phyloP scores from a whole-genome alignment of 148 eudicot species.

The Chenopodium formosanum region DNA sequence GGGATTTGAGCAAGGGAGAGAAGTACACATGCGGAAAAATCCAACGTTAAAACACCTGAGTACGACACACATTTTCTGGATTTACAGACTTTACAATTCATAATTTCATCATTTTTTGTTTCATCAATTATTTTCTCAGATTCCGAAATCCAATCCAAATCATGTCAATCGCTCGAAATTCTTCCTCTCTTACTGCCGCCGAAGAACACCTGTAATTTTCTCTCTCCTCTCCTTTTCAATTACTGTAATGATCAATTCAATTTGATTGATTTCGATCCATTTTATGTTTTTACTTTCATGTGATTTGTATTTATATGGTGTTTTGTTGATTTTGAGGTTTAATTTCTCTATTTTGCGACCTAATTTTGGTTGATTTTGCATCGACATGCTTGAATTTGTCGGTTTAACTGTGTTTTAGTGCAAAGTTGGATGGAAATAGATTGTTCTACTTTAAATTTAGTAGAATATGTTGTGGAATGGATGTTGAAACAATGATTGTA shows the following conservation, averaged over 20 bases:
- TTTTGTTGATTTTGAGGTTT: not conserved
- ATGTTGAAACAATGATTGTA: not conserved
- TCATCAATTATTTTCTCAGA: not conserved
- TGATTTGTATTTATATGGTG: not conserved
- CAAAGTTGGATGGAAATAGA: not conserved
- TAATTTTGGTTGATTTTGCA: not conserved
- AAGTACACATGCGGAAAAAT: not conserved
- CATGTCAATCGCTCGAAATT: conserved; percentile 48
- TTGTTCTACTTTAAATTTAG: not conserved
- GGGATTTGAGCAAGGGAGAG: not conserved
- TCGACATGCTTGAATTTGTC: not conserved
- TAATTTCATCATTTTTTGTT: not conserved
- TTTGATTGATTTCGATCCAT: not conserved
- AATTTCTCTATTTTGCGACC: not conserved
- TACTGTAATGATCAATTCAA: not conserved
- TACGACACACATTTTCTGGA: not conserved
- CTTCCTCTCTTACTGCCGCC: conserved; percentile 40
- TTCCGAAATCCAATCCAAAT: not conserved
- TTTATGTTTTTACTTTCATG: not conserved
- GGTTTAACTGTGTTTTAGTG: not conserved
- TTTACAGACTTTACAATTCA: conserved; percentile 5
- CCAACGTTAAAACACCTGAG: conserved; percentile 2
- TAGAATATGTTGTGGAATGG: not conserved
- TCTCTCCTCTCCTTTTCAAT: conserved; percentile 11
- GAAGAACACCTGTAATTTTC: conserved; percentile 63